Evolutionary conservation across 306 rosid species (phyloP), one percentile per base, ranked within the genome.

Genomic region (Notholithocarpus densiflorus): DNA sequence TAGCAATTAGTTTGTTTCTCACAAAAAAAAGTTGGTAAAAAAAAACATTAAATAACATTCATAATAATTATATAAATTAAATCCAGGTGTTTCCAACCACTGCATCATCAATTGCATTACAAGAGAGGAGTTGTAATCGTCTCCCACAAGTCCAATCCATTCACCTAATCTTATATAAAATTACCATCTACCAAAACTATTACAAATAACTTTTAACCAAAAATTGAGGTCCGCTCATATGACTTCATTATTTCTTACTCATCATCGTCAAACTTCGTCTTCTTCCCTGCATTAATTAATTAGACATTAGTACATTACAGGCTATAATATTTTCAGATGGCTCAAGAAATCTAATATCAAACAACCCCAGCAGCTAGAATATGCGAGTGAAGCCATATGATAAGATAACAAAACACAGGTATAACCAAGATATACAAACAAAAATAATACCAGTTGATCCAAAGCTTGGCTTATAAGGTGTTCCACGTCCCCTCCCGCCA

Each of bases 401-500:
- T 23, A 27, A 37, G 53, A 27, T 3, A 0, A 43, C 55, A 57
- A 12, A 26, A n/a, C 51, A 11, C 24, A 0, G 13, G 26, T 45
- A 37, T 75, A 48, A 48, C 53, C 14, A 65, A 80, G 53, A 80
- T 19, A 11, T 7, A 60, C 34, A 2, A 19, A 66, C 79, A 75
- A 18, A 66, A 74, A 84, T 75, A 80, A 80, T 81, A 57, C 95
- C 96, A 27, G 81, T 34, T 0, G 92, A 15, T 68, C 85, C 84
- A 11, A 87, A 72, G 75, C 65, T 83, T 3, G 88, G 90, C 73
- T 34, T 90, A 68, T 53, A 72, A 0, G 75, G 59, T 1, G 71
- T 54, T 15, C 93, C 91, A 2, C 88, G 87, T 4, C 97, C 83
- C 3, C 85, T 68, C 1, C 89, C 76, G 6, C 88, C 79, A 2